A percentile compares a stretch with the other conserved stretches of the same genome.
Conservation (phyloP, 1,284 basidiomycete genomes). For the Trametes hirsuta region DNA sequence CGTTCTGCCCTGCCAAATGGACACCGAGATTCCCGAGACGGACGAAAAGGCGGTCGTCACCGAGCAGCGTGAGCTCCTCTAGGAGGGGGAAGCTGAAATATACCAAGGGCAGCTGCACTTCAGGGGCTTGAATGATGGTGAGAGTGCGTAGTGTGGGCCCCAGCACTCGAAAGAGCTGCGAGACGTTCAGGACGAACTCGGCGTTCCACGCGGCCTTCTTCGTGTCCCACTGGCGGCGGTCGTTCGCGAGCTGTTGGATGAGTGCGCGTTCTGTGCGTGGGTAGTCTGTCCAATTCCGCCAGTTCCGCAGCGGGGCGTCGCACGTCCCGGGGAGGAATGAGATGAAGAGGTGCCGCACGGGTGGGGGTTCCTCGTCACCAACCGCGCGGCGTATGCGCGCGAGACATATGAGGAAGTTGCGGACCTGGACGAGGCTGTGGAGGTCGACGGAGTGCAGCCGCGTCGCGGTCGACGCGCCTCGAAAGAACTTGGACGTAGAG, state of each 20-base stretch:
- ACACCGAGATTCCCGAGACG: slow-evolving; percentile 9
- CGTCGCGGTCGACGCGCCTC: slow-evolving; percentile 4
- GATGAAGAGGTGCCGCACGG: slow-evolving; percentile 19
- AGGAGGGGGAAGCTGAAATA: slow-evolving; percentile 16
- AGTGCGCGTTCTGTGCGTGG: slow-evolving; percentile 18
- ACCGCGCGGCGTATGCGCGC: slow-evolving; percentile 16
- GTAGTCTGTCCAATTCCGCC: slow-evolving; percentile 21
- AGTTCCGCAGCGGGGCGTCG: slow-evolving; percentile 23
- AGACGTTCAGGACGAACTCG: slow-evolving; percentile 18
- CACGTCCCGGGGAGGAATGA: slow-evolving; percentile 19
- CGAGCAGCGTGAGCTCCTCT: slow-evolving; percentile 24
- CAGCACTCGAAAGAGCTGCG: slow-evolving; percentile 21
- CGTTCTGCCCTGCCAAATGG: slow-evolving; percentile 15
- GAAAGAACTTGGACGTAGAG: slow-evolving; percentile 12
- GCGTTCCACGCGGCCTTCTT: slow-evolving; percentile 22
- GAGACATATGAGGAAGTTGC: slow-evolving; percentile 20
- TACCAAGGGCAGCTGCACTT: slow-evolving; percentile 23
- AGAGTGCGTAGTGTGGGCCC: slow-evolving; percentile 20
- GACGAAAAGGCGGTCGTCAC: slow-evolving; percentile 21
- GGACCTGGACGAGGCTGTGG: slow-evolving; percentile 14
- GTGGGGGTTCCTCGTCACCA: not conserved
- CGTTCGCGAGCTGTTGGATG: slow-evolving; percentile 19
- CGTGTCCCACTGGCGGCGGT: slow-evolving; percentile 16
- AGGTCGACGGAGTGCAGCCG: slow-evolving; percentile 20
- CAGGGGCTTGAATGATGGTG: slow-evolving; percentile 19